phyloP scores from a whole-genome alignment of 2,329 filamentous ascomycete species.

The Fusarium musae region DNA sequence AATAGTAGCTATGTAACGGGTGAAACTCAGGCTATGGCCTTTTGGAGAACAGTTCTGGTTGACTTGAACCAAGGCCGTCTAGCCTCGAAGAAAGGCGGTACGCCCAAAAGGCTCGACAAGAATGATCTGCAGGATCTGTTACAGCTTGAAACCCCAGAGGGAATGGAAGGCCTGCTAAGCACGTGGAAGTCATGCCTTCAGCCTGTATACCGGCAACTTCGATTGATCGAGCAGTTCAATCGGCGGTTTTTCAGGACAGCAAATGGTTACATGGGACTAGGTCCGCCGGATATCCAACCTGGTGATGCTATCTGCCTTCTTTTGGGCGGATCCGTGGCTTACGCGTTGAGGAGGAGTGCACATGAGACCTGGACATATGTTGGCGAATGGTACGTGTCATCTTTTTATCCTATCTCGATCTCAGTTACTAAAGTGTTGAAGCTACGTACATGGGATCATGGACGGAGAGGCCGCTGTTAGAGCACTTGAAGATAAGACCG shows the following conservation, averaged over 20 bases:
- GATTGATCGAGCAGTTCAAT: slow-evolving; percentile 10
- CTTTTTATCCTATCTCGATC: accelerated
- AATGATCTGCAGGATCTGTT: not conserved
- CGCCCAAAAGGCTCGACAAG: not conserved
- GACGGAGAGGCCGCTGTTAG: not conserved
- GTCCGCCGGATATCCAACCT: not conserved
- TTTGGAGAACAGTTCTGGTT: slow-evolving; percentile 7
- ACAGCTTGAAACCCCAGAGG: not conserved
- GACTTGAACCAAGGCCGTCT: not conserved
- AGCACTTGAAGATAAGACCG: not conserved
- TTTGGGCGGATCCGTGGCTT: not conserved
- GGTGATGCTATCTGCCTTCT: slow-evolving; percentile 1
- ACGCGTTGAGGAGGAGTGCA: not conserved
- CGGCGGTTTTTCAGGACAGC: not conserved
- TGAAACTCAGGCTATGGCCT: not conserved
- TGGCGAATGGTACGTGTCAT: slow-evolving; percentile 5
- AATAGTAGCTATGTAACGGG: not conserved
- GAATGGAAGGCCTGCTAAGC: not conserved
- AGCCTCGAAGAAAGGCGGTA: not conserved
- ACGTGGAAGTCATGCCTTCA: slow-evolving; percentile 3
- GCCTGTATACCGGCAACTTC: not conserved
- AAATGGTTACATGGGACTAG: not conserved
- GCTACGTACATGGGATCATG: not conserved
- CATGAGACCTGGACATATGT: not conserved
- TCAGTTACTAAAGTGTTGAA: not conserved